Conservation (phyloP, 2,329 filamentous ascomycete species). For the Dissoconium aciculare region DNA sequence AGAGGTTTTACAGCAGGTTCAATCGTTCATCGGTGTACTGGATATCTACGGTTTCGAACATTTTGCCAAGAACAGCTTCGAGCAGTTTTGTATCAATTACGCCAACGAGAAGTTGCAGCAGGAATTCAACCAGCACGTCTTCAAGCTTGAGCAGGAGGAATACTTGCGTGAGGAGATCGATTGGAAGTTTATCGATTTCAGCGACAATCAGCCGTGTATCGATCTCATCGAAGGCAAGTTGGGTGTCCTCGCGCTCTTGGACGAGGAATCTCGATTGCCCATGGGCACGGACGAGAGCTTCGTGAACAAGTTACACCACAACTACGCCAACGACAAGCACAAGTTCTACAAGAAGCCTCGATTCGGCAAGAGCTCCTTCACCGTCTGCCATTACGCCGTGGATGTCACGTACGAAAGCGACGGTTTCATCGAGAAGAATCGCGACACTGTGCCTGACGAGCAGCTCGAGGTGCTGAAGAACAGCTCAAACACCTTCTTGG, state of each 20-base stretch:
- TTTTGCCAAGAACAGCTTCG: constrained; percentile 98
- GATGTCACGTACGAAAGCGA: constrained; percentile 98
- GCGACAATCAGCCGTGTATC: constrained; percentile 97
- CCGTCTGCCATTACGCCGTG: constrained; percentile 93
- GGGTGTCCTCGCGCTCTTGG: constrained; percentile 77
- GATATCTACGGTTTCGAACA: constrained; percentile 99
- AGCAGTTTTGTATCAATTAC: constrained; percentile 99
- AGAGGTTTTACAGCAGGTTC: constrained; percentile 65
- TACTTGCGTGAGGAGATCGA: constrained; percentile 93
- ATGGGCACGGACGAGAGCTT: constrained; percentile 98
- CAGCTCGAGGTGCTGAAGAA: constrained; percentile 84
- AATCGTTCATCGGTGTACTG: constrained; percentile 89
- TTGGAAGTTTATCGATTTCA: constrained; percentile 99
- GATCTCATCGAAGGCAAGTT: constrained; percentile 96
- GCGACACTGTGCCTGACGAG: constrained; percentile 95
- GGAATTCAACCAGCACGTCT: constrained; percentile 98
- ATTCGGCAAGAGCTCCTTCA: constrained; percentile 94
- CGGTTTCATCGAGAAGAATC: constrained; percentile 98
- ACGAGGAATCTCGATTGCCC: constrained; percentile 89
- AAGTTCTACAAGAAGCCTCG: constrained; percentile 97
- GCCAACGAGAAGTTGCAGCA: constrained; percentile 98
- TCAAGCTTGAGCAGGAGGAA: constrained; percentile 97
- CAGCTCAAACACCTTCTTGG: constrained; percentile 73
- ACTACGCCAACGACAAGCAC: constrained; percentile 79
- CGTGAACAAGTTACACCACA: constrained; percentile 87